Base-by-base conservation (phyloP, 148 eudicot genomes). In the Chenopodium album region DNA sequence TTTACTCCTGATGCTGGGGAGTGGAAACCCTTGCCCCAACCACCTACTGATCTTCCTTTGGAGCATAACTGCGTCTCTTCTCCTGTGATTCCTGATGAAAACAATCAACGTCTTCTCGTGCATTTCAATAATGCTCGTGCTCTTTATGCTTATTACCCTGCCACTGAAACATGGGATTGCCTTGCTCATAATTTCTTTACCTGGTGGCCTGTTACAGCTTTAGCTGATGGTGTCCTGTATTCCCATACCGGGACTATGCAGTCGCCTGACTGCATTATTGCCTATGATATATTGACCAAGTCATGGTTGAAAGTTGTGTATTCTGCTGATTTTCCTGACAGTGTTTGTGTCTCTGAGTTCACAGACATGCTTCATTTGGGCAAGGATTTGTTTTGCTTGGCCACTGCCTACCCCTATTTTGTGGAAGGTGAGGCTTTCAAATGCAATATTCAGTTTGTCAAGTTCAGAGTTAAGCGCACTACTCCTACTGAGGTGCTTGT, bases 111-210 rank as follows among this genome's bases (percentile, higher is more conserved):
- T 5, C 64, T 60, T 60, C 64, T 60, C 17, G 64, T 60, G 64
- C 64, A 60, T 60, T 60, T 60, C 23, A 13, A 12, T 4, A 3
- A 20, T 9, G 64, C 64, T 60, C 4, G 8, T 60, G 64, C 64
- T 60, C 64, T 60, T 60, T 60, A 60, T 60, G n/a, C 64, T 20
- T 60, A 60, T 60, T 60, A 60, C 64, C 64, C 64, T 60, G 64
- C 20, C 4, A 16, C 16, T 16, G n/a, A 20, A 14, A 20, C 13
- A 60, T 60, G 64, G 64, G n/a, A 60, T 60, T 60, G 64, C 64
- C 4, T 60, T 20, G 64, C 4, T 60, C 14, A 16, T 60, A 60
- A 60, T 4, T 60, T 60, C n/a, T 9, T 5, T 1, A 19, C 20
- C 64, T 60, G 64, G 64, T 4, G 17, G 64, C n/a, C 20, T 60